Base-by-base conservation (phyloP, 1,139 yeast genomes). In the Debaryomyces sp. region DNA sequence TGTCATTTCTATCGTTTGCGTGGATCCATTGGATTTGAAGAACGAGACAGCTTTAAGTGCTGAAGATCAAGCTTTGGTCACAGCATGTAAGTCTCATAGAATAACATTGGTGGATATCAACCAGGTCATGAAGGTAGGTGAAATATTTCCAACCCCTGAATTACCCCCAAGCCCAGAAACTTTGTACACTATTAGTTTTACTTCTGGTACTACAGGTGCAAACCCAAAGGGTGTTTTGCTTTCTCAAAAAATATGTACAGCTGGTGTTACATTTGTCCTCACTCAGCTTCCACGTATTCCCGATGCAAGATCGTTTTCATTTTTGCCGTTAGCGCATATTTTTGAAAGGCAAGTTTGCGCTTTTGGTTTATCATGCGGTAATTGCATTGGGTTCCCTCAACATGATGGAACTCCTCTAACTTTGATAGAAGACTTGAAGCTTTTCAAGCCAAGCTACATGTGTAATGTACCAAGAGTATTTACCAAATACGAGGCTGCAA, bases 391-490 rank as follows among this genome's bases (percentile, higher is more conserved):
- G 0, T 77, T 73, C 57, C 81, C 82, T 4, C 75, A 69, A 51
- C 56, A 75, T 24, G 73, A 73, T 8, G 75, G 77, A 30, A 58
- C 74, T 36, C 78, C 81, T 8, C 59, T 66, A 39, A 67, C 78
- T 5, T 68, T 85, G 44, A 64, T 85, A 46, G 86, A 83, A 33
- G 89, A 85, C 58, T 73, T 85, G 64, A 72, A 72, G 52, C 55
- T 72, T 21, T 69, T 79, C 57, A 81, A 81, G 60, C 91, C 91
- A 2, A 68, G 74, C 41, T 64, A 67, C 39, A 65, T 83, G 59
- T 66, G 80, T 33, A 75, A 81, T 54, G 94, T 87, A 29, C 94
- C 94, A 3, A 71, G 92, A 52, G 80, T 87, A 6, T 77, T 78
- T 59, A 81, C 85, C 47, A 79, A 84, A 58, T 71, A 87, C 51